phyloP scores from a whole-genome alignment of 2,329 filamentous ascomycete genomes.

The Rasamsonia emersonii region DNA sequence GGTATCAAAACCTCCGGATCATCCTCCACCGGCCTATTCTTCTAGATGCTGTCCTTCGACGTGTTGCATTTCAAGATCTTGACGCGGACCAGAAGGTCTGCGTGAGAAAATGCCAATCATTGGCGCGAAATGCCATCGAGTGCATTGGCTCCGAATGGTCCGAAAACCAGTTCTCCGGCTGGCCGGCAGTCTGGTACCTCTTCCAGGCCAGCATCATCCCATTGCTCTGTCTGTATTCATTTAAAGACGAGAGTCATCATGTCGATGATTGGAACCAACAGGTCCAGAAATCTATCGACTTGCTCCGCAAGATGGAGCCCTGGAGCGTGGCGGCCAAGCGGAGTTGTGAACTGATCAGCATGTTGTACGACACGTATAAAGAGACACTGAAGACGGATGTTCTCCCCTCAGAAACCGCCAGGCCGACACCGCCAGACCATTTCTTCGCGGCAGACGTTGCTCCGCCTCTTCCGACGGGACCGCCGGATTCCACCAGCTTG shows the following conservation, averaged over 20 bases:
- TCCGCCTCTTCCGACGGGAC: no score
- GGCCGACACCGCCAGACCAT: no score
- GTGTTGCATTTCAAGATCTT: constrained; percentile 9
- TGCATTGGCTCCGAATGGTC: constrained; percentile 2
- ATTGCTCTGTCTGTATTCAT: constrained; percentile 7
- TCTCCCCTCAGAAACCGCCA: no score
- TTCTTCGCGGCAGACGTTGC: no score
- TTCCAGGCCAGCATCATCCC: constrained; percentile 13
- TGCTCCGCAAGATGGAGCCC: not conserved
- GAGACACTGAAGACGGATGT: no score
- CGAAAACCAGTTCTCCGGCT: constrained; percentile 10
- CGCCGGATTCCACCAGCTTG: no score
- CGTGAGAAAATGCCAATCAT: constrained; percentile 6
- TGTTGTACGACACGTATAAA: no score
- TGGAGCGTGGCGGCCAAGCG: constrained; percentile 3
- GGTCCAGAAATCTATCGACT: not conserved
- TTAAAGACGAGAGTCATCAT: constrained; percentile 3
- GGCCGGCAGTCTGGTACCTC: constrained; percentile 12
- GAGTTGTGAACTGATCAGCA: no score
- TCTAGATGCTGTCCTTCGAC: constrained; percentile 10
- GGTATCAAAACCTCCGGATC: constrained; percentile 15
- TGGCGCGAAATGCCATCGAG: constrained; percentile 6
- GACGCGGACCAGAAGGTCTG: constrained; percentile 4
- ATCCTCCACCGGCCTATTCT: constrained; percentile 14
- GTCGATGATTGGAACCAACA: constrained; percentile 5